Percentiles rank a stretch among this genome's conserved stretches.
phyloP scores from a whole-genome alignment of 192 early-diverging fungal genomes.

The Gonapodya sp. region DNA sequence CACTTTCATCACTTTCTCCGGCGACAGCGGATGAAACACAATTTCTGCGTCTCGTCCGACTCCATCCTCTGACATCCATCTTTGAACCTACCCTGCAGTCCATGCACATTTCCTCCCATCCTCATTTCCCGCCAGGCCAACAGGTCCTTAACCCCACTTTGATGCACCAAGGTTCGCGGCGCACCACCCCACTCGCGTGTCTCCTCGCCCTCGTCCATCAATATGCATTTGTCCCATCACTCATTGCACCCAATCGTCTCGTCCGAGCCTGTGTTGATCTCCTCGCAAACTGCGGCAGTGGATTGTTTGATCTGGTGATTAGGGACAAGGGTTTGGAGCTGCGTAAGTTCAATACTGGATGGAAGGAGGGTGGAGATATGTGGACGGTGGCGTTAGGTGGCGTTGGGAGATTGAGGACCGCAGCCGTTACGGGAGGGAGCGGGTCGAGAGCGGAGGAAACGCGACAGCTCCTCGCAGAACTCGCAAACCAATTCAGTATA shows the following conservation, averaged over 20 bases:
- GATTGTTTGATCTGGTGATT: background rate
- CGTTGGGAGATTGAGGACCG: background rate
- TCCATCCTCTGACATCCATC: background rate
- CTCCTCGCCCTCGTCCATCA: background rate
- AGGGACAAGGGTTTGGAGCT: background rate
- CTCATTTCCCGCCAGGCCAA: too few species aligned
- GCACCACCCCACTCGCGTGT: background rate
- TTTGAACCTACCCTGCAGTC: background rate
- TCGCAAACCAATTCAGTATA: background rate
- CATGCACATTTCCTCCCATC: too few species aligned
- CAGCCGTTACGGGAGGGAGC: background rate
- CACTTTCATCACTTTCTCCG: background rate
- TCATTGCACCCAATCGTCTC: background rate
- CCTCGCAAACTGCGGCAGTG: background rate
- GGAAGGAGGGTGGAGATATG: background rate
- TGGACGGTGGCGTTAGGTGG: background rate
- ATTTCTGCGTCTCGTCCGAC: background rate
- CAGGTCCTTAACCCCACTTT: too few species aligned
- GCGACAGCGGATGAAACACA: background rate
- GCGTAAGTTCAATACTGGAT: background rate
- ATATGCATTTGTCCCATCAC: background rate
- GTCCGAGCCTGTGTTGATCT: background rate
- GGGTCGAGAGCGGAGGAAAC: background rate
- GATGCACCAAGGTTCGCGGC: too few species aligned
- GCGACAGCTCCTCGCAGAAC: background rate